These are phyloP conservation scores for Mortierella hygrophila DNA, from an alignment of 192 early-diverging fungal genomes.

Conservation along the genomic window DNA sequence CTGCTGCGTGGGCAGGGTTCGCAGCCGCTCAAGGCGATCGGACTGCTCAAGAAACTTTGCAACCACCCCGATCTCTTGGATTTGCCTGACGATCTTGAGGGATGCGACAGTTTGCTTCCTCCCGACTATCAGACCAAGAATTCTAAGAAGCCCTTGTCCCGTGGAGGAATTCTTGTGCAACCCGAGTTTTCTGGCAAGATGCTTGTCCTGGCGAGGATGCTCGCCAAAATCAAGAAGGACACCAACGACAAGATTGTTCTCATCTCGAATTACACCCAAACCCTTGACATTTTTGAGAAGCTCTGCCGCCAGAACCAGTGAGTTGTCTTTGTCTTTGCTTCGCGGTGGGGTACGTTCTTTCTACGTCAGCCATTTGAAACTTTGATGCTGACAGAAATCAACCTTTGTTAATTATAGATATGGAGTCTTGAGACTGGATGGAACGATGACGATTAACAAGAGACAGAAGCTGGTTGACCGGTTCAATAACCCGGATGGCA, in stretches of 20 bases:
- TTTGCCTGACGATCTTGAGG: slow-evolving; percentile 68
- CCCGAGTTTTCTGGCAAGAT: slow-evolving; percentile 92
- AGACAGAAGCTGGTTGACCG: slow-evolving; percentile 95
- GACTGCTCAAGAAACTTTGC: slow-evolving; percentile 93
- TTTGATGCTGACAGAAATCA: background rate
- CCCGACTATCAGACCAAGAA: slow-evolving; percentile 61
- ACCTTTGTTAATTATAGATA: slow-evolving; percentile 57
- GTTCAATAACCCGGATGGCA: slow-evolving; percentile 92
- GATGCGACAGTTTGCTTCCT: slow-evolving; percentile 71
- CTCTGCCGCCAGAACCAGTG: slow-evolving; percentile 83
- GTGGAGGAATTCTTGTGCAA: slow-evolving; percentile 58
- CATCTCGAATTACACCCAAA: slow-evolving; percentile 99
- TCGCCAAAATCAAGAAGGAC: slow-evolving; percentile 76
- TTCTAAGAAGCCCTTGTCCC: slow-evolving; percentile 44
- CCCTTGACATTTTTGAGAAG: slow-evolving; percentile 93
- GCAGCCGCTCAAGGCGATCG: slow-evolving; percentile 91
- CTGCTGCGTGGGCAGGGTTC: slow-evolving; percentile 79
- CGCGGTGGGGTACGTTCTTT: background rate
- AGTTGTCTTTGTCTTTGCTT: slow-evolving; percentile 17
- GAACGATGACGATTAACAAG: slow-evolving; percentile 91
- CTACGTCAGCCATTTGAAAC: background rate
- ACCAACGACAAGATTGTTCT: slow-evolving; percentile 96
- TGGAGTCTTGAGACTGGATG: slow-evolving; percentile 89
- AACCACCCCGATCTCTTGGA: slow-evolving; percentile 96
- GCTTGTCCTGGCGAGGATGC: slow-evolving; percentile 83